phyloP scores from a whole-genome alignment of 108 stramenopile species.

The Nitzschia sp. region DNA sequence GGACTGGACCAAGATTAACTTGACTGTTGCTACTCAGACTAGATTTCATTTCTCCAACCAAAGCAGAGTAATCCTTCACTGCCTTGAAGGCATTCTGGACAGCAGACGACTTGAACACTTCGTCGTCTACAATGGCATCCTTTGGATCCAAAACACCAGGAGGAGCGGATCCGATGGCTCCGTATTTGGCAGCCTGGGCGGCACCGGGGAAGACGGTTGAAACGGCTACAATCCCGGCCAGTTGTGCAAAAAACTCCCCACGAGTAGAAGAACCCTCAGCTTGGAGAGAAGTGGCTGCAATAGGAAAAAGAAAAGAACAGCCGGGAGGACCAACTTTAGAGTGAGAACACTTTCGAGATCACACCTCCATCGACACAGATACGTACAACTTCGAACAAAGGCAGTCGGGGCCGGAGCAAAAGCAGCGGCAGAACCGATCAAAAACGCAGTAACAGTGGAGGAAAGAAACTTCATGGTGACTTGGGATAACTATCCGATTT shows the following conservation, averaged over 20 bases:
- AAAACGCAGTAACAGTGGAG: background rate
- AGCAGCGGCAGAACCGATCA: background rate
- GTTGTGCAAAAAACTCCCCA: conserved; percentile 59
- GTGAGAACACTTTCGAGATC: too few relatives aligned
- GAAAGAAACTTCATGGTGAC: conserved; percentile 19
- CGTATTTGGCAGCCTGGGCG: conserved; percentile 82
- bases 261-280: conserved; percentile 34
- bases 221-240: conserved; percentile 39
- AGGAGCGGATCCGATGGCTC: conserved; percentile 67
- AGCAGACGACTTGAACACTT: conserved; percentile 56
- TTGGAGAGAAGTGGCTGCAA: background rate
- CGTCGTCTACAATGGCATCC: conserved; percentile 72
- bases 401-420: conserved; percentile 7
- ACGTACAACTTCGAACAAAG: conserved; percentile 11
- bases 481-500: background rate
- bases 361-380: background rate
- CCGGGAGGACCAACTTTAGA: background rate
- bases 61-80: conserved; percentile 51
- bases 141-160: conserved; percentile 79
- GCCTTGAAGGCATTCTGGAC: conserved; percentile 68
- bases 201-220: conserved; percentile 45
- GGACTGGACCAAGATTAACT: conserved; percentile 69
- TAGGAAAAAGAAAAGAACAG: background rate
- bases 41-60: conserved; percentile 60
- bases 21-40: conserved; percentile 58